Evolutionary conservation across 441 rosid species (phyloP).

Genomic region (Theobroma grandiflorum): DNA sequence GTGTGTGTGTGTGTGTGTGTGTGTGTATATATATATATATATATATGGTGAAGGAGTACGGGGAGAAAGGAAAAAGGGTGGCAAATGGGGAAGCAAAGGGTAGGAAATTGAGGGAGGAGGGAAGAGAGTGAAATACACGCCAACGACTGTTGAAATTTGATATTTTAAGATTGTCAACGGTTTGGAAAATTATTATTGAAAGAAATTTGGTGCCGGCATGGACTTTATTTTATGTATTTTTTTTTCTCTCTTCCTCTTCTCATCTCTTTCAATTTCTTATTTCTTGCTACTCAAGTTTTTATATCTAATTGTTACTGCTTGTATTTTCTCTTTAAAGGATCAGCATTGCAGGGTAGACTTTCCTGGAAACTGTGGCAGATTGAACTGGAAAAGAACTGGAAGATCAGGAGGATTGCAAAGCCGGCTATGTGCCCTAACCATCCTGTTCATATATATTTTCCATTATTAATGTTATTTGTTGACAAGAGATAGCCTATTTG

Average conservation of each 20-base stretch:
- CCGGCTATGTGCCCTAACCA: not conserved
- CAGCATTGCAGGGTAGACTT: not conserved
- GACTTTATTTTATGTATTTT: slow-evolving; percentile 32
- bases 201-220: slow-evolving; percentile 41
- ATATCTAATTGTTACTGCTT: not conserved
- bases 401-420: not conserved
- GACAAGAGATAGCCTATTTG: slow-evolving; percentile 11
- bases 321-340: too few species aligned
- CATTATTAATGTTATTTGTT: not conserved
- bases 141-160: slow-evolving; percentile 41
- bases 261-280: not conserved
- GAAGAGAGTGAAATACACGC: slow-evolving; percentile 58
- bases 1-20: too few species aligned
- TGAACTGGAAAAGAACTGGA: not conserved
- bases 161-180: slow-evolving; percentile 48
- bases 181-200: slow-evolving; percentile 19
- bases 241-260: not conserved
- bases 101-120: slow-evolving; percentile 34
- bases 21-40: slow-evolving; percentile 6
- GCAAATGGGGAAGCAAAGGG: slow-evolving; percentile 37
- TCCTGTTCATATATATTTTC: not conserved
- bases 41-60: slow-evolving; percentile 21
- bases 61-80: slow-evolving; percentile 33
- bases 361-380: slow-evolving; percentile 20
- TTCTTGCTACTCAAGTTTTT: not conserved